Conservation (phyloP, 108 stramenopile species). For the Seminavis robusta region DNA sequence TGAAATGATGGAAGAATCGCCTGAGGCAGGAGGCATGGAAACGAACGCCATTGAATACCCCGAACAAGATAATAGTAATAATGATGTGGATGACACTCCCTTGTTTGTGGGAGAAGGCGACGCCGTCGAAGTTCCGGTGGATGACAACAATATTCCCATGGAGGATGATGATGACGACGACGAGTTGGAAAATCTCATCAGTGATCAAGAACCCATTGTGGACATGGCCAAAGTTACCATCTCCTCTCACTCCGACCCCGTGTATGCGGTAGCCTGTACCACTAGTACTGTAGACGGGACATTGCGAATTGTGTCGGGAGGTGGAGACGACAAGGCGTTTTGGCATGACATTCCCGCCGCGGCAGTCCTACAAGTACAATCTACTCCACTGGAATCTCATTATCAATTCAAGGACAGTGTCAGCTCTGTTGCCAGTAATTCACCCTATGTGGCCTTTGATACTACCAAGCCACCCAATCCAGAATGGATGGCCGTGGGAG, state of each 20-base stretch:
- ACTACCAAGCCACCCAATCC: slow-evolving; percentile 42
- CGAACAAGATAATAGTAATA: slow-evolving; percentile 10
- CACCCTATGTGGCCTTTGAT: slow-evolving; percentile 37
- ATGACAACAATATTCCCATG: slow-evolving; percentile 59
- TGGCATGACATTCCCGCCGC: slow-evolving; percentile 43
- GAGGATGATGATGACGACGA: slow-evolving; percentile 66
- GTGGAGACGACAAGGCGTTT: slow-evolving; percentile 93
- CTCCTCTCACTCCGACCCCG: slow-evolving; percentile 57
- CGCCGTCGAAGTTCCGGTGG: slow-evolving; percentile 73
- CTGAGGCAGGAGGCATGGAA: too few species aligned
- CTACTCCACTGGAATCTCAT: slow-evolving; percentile 35
- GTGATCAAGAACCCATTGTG: slow-evolving; percentile 10
- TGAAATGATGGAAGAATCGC: too few species aligned
- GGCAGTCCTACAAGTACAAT: slow-evolving; percentile 1
- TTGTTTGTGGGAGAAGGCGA: slow-evolving; percentile 66
- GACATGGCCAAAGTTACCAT: slow-evolving; percentile 47
- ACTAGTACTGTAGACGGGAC: slow-evolving; percentile 31
- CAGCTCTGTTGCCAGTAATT: slow-evolving; percentile 80
- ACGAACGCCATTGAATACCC: too few species aligned
- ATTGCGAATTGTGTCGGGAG: slow-evolving; percentile 72
- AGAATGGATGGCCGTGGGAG: slow-evolving; percentile 66
- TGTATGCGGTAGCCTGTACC: slow-evolving; percentile 54
- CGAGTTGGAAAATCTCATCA: slow-evolving; percentile 20
- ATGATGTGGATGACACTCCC: slow-evolving; percentile 47
- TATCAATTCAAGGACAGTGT: slow-evolving; percentile 94